A percentile compares a stretch with the other conserved stretches of the same genome.
phyloP scores from a whole-genome alignment of 2,329 filamentous ascomycete species.

The Penicillium italicum region DNA sequence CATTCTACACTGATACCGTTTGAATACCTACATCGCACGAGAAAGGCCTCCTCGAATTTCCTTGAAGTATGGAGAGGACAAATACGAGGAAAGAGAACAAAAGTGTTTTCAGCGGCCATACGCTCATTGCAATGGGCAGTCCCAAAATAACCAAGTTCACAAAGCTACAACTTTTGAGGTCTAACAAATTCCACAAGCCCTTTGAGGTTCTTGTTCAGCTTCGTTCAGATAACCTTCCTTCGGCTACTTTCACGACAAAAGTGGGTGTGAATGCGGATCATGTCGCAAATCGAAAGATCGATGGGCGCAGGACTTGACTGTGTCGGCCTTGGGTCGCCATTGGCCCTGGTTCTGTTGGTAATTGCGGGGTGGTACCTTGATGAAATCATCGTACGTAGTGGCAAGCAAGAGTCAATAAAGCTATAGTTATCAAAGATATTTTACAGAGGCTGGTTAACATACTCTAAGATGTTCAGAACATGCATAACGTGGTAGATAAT shows the following conservation, averaged over 20 bases:
- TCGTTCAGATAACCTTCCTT: background rate
- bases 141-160: background rate
- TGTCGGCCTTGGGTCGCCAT: background rate
- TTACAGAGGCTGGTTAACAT: background rate
- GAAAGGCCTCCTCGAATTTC: background rate
- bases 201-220: background rate
- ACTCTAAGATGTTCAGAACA: background rate
- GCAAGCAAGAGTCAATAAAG: background rate
- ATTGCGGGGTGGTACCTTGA: background rate
- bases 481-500: background rate
- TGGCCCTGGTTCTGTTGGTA: background rate
- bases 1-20: background rate
- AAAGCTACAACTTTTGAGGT: background rate
- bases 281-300: background rate
- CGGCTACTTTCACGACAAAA: background rate
- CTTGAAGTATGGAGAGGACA: background rate
- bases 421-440: background rate
- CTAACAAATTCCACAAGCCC: background rate
- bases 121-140: background rate
- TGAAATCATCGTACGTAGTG: background rate
- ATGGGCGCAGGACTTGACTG: background rate
- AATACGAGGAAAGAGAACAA: background rate
- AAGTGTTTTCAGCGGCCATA: background rate
- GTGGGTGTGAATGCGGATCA: background rate
- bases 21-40: background rate